phyloP scores from a whole-genome alignment of 169 alveolate genomes.

The Eimeria zaria region DNA sequence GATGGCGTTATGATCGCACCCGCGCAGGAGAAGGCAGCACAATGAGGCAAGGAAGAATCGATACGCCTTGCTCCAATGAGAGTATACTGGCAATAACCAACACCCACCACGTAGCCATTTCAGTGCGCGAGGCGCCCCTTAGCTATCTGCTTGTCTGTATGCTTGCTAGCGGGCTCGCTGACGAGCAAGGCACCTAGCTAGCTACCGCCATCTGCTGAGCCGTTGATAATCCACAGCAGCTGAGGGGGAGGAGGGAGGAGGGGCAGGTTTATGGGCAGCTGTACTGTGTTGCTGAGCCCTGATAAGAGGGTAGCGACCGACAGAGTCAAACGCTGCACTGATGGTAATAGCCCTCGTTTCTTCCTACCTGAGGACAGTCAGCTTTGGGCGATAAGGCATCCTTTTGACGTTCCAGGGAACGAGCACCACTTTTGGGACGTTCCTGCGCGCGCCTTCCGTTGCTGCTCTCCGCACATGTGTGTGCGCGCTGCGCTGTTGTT shows the following conservation, averaged over 20 bases:
- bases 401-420: not conserved
- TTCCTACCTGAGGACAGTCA: not conserved
- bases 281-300: not conserved
- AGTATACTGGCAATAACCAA: not conserved
- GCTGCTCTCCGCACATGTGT: not conserved
- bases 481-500: not conserved
- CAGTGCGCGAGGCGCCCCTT: not conserved
- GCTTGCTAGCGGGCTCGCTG: constrained; percentile 7
- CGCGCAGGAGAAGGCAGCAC: constrained; percentile 30
- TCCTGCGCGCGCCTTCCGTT: not conserved
- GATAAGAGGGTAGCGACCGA: not conserved
- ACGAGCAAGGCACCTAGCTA: not conserved
- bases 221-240: not conserved
- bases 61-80: not conserved
- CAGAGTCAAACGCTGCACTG: not conserved
- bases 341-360: not conserved
- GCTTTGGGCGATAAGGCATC: not conserved
- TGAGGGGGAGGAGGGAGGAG: not conserved
- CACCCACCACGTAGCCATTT: not conserved
- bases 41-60: not conserved
- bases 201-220: not conserved
- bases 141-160: not conserved
- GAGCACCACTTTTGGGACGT: not conserved
- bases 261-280: not conserved
- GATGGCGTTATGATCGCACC: constrained; percentile 50